phyloP scores from a whole-genome alignment of 352 stramenopile genomes.

The Globisporangium orthogonon region DNA sequence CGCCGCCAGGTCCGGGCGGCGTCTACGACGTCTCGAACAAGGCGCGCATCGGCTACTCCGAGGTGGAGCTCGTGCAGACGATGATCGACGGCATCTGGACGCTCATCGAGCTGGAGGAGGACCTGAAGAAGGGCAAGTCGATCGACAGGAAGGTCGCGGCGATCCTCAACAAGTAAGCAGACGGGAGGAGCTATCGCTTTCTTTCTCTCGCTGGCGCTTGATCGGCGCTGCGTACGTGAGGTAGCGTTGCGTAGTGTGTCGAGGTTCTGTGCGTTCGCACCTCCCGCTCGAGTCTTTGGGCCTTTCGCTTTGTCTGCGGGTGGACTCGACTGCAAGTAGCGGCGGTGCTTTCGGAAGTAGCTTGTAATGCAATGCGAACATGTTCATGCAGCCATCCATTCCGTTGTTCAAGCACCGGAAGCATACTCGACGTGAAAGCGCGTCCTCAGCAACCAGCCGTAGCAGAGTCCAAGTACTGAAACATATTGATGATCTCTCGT shows the following conservation, averaged over 20 bases:
- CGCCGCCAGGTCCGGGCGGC: slow-evolving; percentile 64
- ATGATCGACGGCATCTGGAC: slow-evolving; percentile 93
- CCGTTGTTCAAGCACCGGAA: not conserved
- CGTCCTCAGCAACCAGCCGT: not conserved
- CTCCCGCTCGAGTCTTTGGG: too few relatives aligned
- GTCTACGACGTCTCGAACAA: slow-evolving; percentile 95
- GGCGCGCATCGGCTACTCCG: slow-evolving; percentile 89
- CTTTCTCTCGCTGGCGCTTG: too few relatives aligned
- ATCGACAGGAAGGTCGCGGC: slow-evolving; percentile 56
- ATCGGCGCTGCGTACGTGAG: not conserved
- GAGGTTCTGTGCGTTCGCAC: too few relatives aligned
- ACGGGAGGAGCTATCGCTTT: too few relatives aligned
- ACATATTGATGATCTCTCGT: not conserved
- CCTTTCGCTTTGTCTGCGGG: too few relatives aligned
- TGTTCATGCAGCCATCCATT: not conserved
- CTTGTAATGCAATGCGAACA: not conserved
- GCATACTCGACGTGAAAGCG: too few relatives aligned
- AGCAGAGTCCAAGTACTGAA: slow-evolving; percentile 1
- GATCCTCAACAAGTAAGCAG: slow-evolving; percentile 19
- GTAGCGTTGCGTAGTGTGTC: not conserved
- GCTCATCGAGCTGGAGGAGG: slow-evolving; percentile 91
- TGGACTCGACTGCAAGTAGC: too few relatives aligned
- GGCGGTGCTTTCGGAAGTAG: too few relatives aligned
- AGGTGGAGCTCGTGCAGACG: slow-evolving; percentile 93
- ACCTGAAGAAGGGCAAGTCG: slow-evolving; percentile 76